Base-by-base conservation (phyloP, 2,329 filamentous ascomycete species). In the Talaromyces marneffei region DNA sequence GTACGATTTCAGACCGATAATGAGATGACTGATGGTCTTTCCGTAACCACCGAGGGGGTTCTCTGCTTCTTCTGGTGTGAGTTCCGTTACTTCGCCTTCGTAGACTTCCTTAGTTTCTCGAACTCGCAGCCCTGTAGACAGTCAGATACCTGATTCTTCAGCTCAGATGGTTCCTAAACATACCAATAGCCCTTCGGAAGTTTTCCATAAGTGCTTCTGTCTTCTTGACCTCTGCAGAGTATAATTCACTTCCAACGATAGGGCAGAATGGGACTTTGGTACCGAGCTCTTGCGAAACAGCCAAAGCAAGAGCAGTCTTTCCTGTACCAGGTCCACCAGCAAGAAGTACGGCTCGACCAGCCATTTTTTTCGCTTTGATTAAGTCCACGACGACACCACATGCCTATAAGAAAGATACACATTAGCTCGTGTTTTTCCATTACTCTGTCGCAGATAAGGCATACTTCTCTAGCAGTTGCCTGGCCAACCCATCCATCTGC, bases 191-290 rank as follows among this genome's bases (percentile, higher is more conserved):
- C 73, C 94, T 85, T 74, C 94, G 86, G 77, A 99, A 99, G 80
- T 97, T 97, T 83, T 99, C 94, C 94, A 97, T 97, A 74, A 99
- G 80, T 67, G 96, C 89, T 78, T 99, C 94, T 55, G 94, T 99
- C 86, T 99, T 99, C 86, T 99, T 99, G 66, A 99, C 92, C 78
- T 99, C 94, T 50, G 93, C 89, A 68, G 91, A 96, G 80, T 97
- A 99, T 70, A 99, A 89, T 78, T 99, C 94, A 81, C 92, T 97
- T 69, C 92, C 94, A 58, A 97, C 94, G 73, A 99, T 97, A 40
- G 93, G 92, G 77, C 94, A 97, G 75, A 99, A 99, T 6, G 94
- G 94, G 61, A 99, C 96, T 81, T 97, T 97, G 55, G 92, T 97
- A 68, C 94, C 94, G 66, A 99, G 83, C 77, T 99, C 94, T 78